Evolutionary conservation across 2,329 filamentous ascomycete genomes (phyloP), one percentile per base, ranked within the genome.

Genomic region (Beauveria caledonica): DNA sequence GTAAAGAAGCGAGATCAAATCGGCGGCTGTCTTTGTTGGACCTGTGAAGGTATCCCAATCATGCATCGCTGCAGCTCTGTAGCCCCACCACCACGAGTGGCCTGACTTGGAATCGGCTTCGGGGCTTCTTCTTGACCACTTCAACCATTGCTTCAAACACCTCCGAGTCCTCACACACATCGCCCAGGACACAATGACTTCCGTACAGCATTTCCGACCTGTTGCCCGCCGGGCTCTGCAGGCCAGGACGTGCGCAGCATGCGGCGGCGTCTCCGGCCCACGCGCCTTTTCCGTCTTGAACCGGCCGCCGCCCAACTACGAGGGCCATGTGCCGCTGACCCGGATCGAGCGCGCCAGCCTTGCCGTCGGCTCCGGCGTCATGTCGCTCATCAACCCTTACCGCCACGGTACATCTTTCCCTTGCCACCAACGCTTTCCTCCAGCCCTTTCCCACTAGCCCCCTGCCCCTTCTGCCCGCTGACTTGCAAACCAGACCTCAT

Each of bases 261-360:
- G 68, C 53, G 62, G 64, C 17, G 62, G 64, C 21, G 65, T 63
- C 48, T 55, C 64, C 8, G 63, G 64, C 13, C 33, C 59, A 46
- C 66, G 71, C 52, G 66, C 60, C 60, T 96, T 97, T 78, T 96
- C 92, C 48, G 84, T 91, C 64, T 84, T 96, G 67, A 89, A 89
- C 73, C 89, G 94, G 7, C 93, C 93, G 55, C 82, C 84, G 27
- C 90, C 92, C 61, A 94, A 90, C 68, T 97, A 97, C 77, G 86
- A 89, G 1, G 91, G 92, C 74, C 94, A 99, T 83, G 86, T 97
- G 36, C 94, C 93, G 40, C 83, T 99, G 60, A 96, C 89, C 8
- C 75, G 76, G 46, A 68, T 90, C 60, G 94, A 97, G 76, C 87
- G 89, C 60, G 81, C 85, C 62, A 86, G 85, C 19, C 80, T 99